phyloP scores from a whole-genome alignment of 2,329 filamentous ascomycete species.

The Epichloe hybrida region DNA sequence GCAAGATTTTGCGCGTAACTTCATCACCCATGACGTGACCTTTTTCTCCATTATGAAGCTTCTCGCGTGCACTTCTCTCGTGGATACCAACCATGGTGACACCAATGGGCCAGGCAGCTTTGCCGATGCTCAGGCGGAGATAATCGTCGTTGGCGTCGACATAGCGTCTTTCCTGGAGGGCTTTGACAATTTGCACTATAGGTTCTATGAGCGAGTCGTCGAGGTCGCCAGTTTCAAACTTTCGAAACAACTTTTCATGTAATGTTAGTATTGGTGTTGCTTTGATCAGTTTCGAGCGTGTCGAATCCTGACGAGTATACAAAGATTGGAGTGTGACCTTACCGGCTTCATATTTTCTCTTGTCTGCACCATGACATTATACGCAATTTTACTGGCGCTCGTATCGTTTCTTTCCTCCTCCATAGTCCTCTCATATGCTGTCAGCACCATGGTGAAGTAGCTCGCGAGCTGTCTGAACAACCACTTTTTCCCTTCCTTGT shows the following conservation, averaged over 20 bases:
- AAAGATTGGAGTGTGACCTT: constrained; percentile 12
- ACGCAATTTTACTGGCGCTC: constrained; percentile 67
- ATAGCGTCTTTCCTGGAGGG: constrained; percentile 80
- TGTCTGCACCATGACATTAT: constrained; percentile 74
- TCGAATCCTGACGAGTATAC: too few relatives aligned
- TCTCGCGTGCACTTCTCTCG: constrained; percentile 89
- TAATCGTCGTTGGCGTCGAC: constrained; percentile 97
- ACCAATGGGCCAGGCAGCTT: constrained; percentile 96
- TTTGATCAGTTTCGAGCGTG: background rate
- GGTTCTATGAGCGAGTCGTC: constrained; percentile 68
- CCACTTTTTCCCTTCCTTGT: constrained; percentile 52
- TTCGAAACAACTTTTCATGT: constrained; percentile 56
- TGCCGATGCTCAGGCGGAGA: constrained; percentile 81
- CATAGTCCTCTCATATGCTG: constrained; percentile 73
- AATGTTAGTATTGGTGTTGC: background rate
- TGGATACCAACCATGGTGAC: constrained; percentile 99
- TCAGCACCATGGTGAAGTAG: constrained; percentile 93
- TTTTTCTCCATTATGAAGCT: constrained; percentile 75
- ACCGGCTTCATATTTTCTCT: constrained; percentile 74
- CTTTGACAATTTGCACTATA: constrained; percentile 81
- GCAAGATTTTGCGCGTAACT: constrained; percentile 84
- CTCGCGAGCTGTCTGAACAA: constrained; percentile 80
- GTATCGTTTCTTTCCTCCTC: constrained; percentile 50
- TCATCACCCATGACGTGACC: constrained; percentile 98
- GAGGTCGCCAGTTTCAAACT: constrained; percentile 69